Conservation (phyloP, 2,329 filamentous ascomycete species). For the Fusarium nisikadoi region DNA sequence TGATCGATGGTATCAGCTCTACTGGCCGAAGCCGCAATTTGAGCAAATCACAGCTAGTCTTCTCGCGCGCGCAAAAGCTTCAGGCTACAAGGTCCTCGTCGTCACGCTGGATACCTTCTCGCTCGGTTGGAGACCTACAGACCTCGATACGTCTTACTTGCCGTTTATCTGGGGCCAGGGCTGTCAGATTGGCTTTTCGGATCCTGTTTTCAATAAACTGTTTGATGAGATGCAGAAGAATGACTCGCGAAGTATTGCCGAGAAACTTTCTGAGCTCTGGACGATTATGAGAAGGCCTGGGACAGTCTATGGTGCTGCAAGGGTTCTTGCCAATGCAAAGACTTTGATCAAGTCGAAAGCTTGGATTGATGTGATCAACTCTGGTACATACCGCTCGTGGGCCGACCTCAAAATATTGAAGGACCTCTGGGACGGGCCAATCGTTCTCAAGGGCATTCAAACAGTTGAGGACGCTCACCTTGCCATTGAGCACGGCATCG, state of each 20-base stretch:
- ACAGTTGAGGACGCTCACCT: slow-evolving; percentile 54
- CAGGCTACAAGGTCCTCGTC: slow-evolving; percentile 73
- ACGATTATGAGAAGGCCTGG: slow-evolving; percentile 35
- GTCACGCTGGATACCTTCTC: slow-evolving; percentile 79
- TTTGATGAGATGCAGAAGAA: slow-evolving; percentile 35
- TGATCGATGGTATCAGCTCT: slow-evolving; percentile 77
- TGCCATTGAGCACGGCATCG: slow-evolving; percentile 51
- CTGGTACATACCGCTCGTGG: slow-evolving; percentile 66
- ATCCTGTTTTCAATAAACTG: slow-evolving; percentile 66
- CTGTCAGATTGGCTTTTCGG: slow-evolving; percentile 70
- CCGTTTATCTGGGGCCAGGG: slow-evolving; percentile 70
- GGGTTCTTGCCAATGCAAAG: slow-evolving; percentile 24
- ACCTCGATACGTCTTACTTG: slow-evolving; percentile 71
- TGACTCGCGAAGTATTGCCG: slow-evolving; percentile 12
- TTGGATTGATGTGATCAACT: slow-evolving; percentile 41
- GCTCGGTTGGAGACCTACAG: slow-evolving; percentile 74
- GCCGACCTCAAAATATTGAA: slow-evolving; percentile 68
- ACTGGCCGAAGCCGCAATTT: slow-evolving; percentile 69
- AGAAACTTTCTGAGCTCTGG: slow-evolving; percentile 35
- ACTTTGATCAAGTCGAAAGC: slow-evolving; percentile 32
- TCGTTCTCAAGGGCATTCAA: slow-evolving; percentile 56
- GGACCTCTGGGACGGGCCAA: slow-evolving; percentile 67
- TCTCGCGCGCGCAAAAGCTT: slow-evolving; percentile 67
- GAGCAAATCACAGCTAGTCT: slow-evolving; percentile 74
- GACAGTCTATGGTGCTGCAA: slow-evolving; percentile 37